Conservation (phyloP, 257 asterid genomes). For the Primulina tabacum region DNA sequence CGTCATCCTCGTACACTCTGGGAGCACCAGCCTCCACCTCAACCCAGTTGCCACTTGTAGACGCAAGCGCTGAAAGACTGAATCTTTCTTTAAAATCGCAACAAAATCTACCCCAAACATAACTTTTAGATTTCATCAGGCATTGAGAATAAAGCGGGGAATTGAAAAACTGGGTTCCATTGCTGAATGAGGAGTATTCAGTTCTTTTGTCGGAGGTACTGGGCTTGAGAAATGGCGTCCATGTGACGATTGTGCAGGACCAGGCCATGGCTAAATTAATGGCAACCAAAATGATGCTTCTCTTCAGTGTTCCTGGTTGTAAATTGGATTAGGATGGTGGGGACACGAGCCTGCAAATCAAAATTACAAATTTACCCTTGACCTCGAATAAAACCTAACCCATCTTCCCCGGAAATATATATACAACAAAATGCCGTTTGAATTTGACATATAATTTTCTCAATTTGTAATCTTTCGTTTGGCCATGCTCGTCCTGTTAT, state of each 20-base stretch:
- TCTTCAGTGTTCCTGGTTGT: neutral
- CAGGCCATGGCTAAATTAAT: conserved; percentile 30
- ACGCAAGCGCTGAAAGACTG: conserved; percentile 35
- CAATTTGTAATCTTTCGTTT: too few relatives aligned
- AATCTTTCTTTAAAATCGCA: conserved; percentile 29
- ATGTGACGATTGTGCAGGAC: conserved; percentile 26
- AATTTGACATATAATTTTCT: too few relatives aligned
- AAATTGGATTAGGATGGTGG: neutral
- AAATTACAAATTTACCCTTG: neutral
- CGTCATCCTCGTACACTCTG: conserved; percentile 35
- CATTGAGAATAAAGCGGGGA: conserved; percentile 16
- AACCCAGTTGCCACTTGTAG: conserved; percentile 39
- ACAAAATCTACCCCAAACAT: conserved; percentile 15
- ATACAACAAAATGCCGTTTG: too few relatives aligned
- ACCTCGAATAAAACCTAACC: too few relatives aligned
- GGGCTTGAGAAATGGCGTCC: conserved; percentile 30
- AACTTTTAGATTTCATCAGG: conserved; percentile 9
- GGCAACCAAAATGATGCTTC: conserved; percentile 12
- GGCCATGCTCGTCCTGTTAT: too few relatives aligned
- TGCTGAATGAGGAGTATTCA: conserved; percentile 11
- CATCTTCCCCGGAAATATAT: too few relatives aligned
- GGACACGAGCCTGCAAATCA: neutral
- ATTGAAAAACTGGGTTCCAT: conserved; percentile 28
- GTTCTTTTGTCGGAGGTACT: conserved; percentile 7
- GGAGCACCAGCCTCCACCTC: conserved; percentile 33